phyloP scores from a whole-genome alignment of 495 filamentous ascomycete genomes.

The Aspergillus nanangensis region DNA sequence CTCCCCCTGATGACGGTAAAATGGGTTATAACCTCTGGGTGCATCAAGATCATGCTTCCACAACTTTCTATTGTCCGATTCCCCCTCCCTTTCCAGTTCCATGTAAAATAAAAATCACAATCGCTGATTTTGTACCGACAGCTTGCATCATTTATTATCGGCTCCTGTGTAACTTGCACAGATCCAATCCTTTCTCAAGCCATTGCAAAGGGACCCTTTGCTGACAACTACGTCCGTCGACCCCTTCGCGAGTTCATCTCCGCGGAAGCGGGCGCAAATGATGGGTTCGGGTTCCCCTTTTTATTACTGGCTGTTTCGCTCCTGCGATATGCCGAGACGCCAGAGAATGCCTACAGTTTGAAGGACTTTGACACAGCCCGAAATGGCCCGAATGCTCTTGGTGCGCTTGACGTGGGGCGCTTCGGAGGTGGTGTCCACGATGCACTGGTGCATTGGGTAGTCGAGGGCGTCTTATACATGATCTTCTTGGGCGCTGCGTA shows the following conservation, averaged over 20 bases:
- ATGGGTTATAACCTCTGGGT: slow-evolving; percentile 33
- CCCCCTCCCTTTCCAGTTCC: neutral
- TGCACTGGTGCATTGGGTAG: slow-evolving; percentile 35
- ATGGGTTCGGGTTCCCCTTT: slow-evolving; percentile 59
- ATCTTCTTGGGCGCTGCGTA: slow-evolving; percentile 33
- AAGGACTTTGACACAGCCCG: slow-evolving; percentile 20
- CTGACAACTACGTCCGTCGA: slow-evolving; percentile 54
- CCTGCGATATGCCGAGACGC: slow-evolving; percentile 46
- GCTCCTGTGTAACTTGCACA: slow-evolving; percentile 59
- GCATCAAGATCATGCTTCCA: slow-evolving; percentile 32
- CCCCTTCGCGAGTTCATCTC: slow-evolving; percentile 59
- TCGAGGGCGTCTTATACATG: slow-evolving; percentile 38
- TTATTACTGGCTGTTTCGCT: slow-evolving; percentile 52
- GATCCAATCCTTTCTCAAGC: slow-evolving; percentile 58
- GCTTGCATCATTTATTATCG: slow-evolving; percentile 53
- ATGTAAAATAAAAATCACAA: neutral
- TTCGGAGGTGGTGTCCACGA: slow-evolving; percentile 27
- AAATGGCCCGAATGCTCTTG: slow-evolving; percentile 24
- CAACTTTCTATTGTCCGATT: slow-evolving; percentile 26
- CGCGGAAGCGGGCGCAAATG: slow-evolving; percentile 56
- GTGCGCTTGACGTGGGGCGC: slow-evolving; percentile 24
- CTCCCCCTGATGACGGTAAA: slow-evolving; percentile 34
- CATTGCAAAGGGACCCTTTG: slow-evolving; percentile 58
- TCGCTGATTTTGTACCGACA: slow-evolving; percentile 22
- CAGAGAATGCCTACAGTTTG: slow-evolving; percentile 14